Base-by-base conservation (phyloP, 495 filamentous ascomycete genomes). In the Penicillium mononematosum region DNA sequence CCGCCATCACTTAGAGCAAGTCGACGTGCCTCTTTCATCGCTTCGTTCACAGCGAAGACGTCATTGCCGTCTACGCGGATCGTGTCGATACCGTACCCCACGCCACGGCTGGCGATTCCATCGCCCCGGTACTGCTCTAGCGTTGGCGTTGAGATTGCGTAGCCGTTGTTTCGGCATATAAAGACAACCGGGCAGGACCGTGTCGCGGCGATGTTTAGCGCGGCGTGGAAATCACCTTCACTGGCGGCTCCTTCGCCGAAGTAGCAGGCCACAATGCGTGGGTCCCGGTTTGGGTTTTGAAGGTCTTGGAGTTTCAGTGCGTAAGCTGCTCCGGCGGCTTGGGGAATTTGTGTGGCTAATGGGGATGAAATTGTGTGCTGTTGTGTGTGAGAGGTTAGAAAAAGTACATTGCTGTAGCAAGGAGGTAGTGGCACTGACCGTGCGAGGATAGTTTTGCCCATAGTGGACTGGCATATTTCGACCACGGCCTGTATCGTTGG, bases 391-490 rank as follows among this genome's bases (percentile, higher is more conserved):
- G 32, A 62, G 24, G 16, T 27, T 12, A 16, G 29, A 20, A 16
- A 36, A 34, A 56, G 16, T 4, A 16, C 0, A 4, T 3, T 41
- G 24, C 24, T 39, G 32, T 29, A 16, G 4, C 32, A 38, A 25
- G 14, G 25, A 12, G 31, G 31, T 14, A 14, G 16, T 44, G 32
- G 9, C 31, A 73, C 82, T 67, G 64, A 94, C 89, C 57, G 92
- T 89, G 62, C 95, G 90, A 24, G 92, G 77, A 62, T 88, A 85
- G 32, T 78, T 81, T 64, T 89, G 91, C 25, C 91, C 94, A 58
- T 97, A 99, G 63, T 99, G 94, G 17, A 98, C 90, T 11, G 94
- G 95, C 94, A 99, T 99, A 66, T 96, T 98, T 53, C 94, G 85
- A 5, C 95, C 94, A 56, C 78, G 81, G 3, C 93, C 92, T 3